Evolutionary conservation across 169 alveolate species (phyloP).

Genomic region (Eimeria maxima): DNA sequence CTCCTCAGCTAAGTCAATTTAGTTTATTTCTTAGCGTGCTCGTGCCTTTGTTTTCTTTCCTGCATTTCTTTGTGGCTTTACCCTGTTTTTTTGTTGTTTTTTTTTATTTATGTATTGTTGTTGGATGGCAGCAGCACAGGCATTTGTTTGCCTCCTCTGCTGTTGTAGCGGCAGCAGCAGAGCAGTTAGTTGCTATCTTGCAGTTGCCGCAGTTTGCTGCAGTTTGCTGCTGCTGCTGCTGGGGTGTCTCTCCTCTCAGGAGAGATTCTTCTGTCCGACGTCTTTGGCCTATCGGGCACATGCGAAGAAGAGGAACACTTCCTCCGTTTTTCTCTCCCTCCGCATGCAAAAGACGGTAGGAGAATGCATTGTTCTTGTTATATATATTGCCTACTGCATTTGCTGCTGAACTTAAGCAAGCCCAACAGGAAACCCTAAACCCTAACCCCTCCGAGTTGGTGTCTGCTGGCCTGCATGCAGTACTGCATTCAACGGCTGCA

Average conservation of each 20-base stretch:
- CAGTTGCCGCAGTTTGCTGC: too few relatives aligned
- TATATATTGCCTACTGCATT: too few relatives aligned
- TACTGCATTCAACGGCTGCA: too few relatives aligned
- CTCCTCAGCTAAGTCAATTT: too few relatives aligned
- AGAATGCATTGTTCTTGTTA: too few relatives aligned
- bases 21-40: too few relatives aligned
- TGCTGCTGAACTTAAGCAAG: too few relatives aligned
- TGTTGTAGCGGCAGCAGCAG: neutral
- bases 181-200: too few relatives aligned
- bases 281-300: slow-evolving; percentile 74
- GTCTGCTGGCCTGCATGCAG: too few relatives aligned
- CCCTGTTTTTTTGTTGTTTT: neutral
- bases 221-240: too few relatives aligned
- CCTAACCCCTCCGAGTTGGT: too few relatives aligned
- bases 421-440: too few relatives aligned
- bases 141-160: neutral
- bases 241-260: neutral
- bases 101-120: neutral
- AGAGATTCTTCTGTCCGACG: slow-evolving; percentile 49
- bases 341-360: neutral
- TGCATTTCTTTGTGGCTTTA: neutral
- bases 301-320: slow-evolving; percentile 51
- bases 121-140: neutral
- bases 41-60: neutral
- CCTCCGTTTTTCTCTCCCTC: slow-evolving; percentile 43